A percentile compares a stretch with the other conserved stretches of the same genome.
phyloP scores from a whole-genome alignment of 2,329 filamentous ascomycete genomes.

The Fusarium nanum region DNA sequence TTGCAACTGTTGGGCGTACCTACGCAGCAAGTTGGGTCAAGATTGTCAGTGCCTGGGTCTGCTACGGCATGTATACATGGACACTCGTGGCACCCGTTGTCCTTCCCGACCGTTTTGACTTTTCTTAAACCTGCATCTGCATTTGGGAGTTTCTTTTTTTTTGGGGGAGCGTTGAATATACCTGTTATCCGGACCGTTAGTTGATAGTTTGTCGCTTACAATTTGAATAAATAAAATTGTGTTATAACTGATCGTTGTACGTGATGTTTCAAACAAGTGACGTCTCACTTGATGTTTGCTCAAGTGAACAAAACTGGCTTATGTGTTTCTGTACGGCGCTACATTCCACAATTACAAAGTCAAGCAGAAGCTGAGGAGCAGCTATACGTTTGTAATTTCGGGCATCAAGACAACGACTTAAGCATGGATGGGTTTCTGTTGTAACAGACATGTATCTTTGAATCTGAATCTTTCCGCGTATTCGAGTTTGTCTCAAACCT shows the following conservation, averaged over 20 bases:
- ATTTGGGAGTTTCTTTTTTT: constrained; percentile 34
- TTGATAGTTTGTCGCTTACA: constrained; percentile 4
- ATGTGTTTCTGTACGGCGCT: background rate
- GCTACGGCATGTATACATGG: constrained; percentile 94
- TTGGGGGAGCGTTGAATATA: constrained; percentile 28
- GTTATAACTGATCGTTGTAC: background rate
- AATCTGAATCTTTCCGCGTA: constrained; percentile 24
- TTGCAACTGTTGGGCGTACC: constrained; percentile 91
- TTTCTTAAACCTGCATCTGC: constrained; percentile 48
- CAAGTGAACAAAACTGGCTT: constrained; percentile 18
- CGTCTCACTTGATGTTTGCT: background rate
- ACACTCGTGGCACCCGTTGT: constrained; percentile 88
- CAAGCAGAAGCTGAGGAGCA: background rate
- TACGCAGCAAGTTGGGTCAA: constrained; percentile 99
- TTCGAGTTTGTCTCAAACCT: constrained; percentile 32
- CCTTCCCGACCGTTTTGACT: constrained; percentile 86
- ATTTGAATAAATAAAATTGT: constrained; percentile 18
- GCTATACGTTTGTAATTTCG: constrained; percentile 31
- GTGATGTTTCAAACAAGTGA: constrained; percentile 4
- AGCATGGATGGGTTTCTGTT: constrained; percentile 33
- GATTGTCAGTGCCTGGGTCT: constrained; percentile 97
- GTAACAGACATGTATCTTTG: constrained; percentile 21
- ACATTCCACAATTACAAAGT: background rate
- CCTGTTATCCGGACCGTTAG: constrained; percentile 14
- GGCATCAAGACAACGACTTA: constrained; percentile 23